Evolutionary conservation across 2,329 filamentous ascomycete species (phyloP), one percentile per base, ranked within the genome.

Genomic region (Penicillium rolfsii): DNA sequence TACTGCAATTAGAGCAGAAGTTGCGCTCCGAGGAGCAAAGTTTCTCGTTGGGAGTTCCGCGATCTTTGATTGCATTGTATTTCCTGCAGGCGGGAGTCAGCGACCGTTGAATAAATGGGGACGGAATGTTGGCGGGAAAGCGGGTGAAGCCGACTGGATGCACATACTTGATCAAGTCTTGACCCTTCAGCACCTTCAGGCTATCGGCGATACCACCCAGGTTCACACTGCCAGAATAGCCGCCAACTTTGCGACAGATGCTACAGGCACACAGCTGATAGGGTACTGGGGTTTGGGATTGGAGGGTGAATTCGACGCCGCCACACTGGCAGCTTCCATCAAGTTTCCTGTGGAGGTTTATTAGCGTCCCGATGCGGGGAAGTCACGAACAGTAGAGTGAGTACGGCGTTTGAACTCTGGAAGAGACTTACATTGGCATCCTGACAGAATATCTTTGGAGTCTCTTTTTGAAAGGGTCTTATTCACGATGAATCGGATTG

Each of bases 291-390:
- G 80, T 82, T 36, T 78, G 72, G 2, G 79, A 82, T 55, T 81
- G 66, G 7, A 82, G 70, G 4, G 72, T 74, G 64, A 82, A 83
- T 70, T 81, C 74, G n/a, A 82, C 71, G 40, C 72, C 71, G 55
- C 81, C 80, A 64, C 80, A 82, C 67, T 82, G 81, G 71, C 80
- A 83, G 67, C 79, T 81, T 66, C 81, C 81, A 61, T 81, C 70
- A 7, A 82, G 77, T 66, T 76, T 77, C 75, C 80, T 82, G 58
- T 60, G 28, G n/a, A 24, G 33, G 22, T 52, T 41, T 11, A 56
- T 68, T 57, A 68, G 52, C 55, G 35, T 46, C 36, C 46, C 12
- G 12, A 26, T 55, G 55, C 41, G 35, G 33, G 40, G 41, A 52
- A 40, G 61, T 52, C 14, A 28, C 4, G 36, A 2, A 26, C 7